Evolutionary conservation across 805 yeast genomes (phyloP).

Genomic region (Kurtzmaniella fragi): DNA sequence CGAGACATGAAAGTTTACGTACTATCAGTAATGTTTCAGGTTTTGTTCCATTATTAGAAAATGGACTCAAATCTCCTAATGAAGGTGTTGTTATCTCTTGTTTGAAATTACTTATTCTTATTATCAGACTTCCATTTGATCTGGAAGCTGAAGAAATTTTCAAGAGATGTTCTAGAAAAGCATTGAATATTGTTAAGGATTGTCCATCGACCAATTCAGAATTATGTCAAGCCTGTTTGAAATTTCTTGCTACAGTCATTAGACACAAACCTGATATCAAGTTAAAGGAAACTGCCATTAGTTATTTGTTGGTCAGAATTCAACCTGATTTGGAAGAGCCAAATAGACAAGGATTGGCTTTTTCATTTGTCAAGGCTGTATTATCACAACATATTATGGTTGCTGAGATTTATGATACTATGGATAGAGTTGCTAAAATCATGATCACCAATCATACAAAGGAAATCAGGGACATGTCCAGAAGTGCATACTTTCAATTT

Average conservation of each 20-base stretch:
- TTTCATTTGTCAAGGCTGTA: constrained; percentile 76
- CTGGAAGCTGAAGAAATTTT: constrained; percentile 48
- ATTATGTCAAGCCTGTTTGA: constrained; percentile 73
- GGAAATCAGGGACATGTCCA: constrained; percentile 77
- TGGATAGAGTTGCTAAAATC: constrained; percentile 74
- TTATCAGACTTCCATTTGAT: constrained; percentile 60
- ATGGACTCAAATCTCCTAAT: constrained; percentile 56
- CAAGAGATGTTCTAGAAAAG: constrained; percentile 55
- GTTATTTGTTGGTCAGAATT: constrained; percentile 65
- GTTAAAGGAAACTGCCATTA: constrained; percentile 65
- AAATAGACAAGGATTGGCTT: constrained; percentile 80
- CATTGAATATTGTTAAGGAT: constrained; percentile 62
- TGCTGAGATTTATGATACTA: constrained; percentile 85
- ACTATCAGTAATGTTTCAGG: constrained; percentile 60
- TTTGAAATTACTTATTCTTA: constrained; percentile 54
- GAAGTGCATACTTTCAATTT: constrained; percentile 79
- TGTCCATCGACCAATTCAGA: constrained; percentile 76
- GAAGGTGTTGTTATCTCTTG: constrained; percentile 75
- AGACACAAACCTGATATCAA: constrained; percentile 63
- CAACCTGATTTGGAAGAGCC: constrained; percentile 91
- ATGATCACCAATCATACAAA: constrained; percentile 87
- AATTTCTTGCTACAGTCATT: constrained; percentile 65
- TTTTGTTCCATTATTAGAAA: constrained; percentile 68
- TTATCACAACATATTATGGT: constrained; percentile 66
- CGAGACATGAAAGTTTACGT: constrained; percentile 55